Conservation (phyloP, 2,329 filamentous ascomycete genomes). For the Aspergillus terreus region DNA sequence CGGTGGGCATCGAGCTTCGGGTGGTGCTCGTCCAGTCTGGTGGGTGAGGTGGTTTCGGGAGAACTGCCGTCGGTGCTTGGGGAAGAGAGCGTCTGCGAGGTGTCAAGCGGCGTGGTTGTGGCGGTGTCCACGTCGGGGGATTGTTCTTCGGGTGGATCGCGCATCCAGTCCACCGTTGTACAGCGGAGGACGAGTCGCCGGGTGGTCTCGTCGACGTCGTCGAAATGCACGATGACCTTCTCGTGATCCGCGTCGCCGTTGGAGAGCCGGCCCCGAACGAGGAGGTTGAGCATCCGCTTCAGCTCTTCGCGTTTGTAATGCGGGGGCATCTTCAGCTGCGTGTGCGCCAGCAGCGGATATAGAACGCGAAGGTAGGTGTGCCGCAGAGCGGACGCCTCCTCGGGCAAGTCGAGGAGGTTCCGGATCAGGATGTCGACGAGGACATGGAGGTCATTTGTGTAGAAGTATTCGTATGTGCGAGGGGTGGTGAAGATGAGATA, state of each 20-base stretch:
- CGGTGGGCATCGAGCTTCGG: neutral
- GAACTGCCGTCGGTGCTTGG: constrained; percentile 29
- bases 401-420: constrained; percentile 91
- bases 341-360: constrained; percentile 85
- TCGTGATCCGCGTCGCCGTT: constrained; percentile 42
- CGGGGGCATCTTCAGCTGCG: constrained; percentile 78
- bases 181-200: constrained; percentile 46
- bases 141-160: constrained; percentile 15
- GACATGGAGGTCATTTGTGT: constrained; percentile 93
- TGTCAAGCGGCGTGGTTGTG: constrained; percentile 20
- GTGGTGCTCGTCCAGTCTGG: constrained; percentile 3
- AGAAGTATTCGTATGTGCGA: constrained; percentile 95
- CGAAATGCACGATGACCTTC: constrained; percentile 44
- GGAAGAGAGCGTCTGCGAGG: constrained; percentile 35
- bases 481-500: constrained; percentile 93
- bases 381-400: constrained; percentile 68
- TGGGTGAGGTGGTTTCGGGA: constrained; percentile 47
- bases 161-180: constrained; percentile 45
- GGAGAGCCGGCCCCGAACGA: constrained; percentile 70
- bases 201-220: constrained; percentile 49
- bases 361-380: constrained; percentile 95
- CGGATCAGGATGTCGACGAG: constrained; percentile 93
- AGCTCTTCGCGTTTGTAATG: constrained; percentile 92
- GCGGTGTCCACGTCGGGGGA: neutral
- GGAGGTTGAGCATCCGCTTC: constrained; percentile 67